A percentile compares a stretch with the other conserved stretches of the same genome.
Conservation (phyloP, 106 monocot genomes). For the Phalaenopsis aphrodite region DNA sequence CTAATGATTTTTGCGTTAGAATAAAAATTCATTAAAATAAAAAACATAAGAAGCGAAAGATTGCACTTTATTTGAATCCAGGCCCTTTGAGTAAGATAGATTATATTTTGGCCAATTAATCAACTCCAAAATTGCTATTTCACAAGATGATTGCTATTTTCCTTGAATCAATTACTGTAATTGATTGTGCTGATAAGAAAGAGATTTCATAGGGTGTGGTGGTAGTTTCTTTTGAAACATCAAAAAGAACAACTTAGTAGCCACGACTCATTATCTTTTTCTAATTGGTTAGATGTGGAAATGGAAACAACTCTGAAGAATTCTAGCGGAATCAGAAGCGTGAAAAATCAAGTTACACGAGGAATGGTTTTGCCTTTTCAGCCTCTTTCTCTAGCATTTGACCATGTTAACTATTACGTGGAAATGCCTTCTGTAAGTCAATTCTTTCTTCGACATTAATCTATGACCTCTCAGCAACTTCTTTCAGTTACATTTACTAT, state of each 20-base stretch:
- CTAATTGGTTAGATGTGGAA: slow-evolving; percentile 4
- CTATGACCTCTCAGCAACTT: background rate
- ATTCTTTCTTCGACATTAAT: background rate
- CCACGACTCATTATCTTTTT: background rate
- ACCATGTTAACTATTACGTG: slow-evolving; percentile 77
- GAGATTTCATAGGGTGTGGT: background rate
- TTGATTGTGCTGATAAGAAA: background rate
- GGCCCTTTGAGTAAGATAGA: background rate
- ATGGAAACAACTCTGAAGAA: slow-evolving; percentile 3
- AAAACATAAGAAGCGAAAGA: background rate
- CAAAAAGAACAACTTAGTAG: background rate
- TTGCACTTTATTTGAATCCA: background rate
- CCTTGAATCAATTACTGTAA: background rate
- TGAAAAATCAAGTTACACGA: slow-evolving; percentile 6
- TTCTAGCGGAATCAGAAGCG: slow-evolving; percentile 1
- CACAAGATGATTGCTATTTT: background rate
- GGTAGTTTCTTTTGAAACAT: background rate
- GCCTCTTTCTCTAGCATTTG: slow-evolving; percentile 74
- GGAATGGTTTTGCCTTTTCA: slow-evolving; percentile 82
- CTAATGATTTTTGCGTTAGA: background rate
- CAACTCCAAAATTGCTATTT: background rate
- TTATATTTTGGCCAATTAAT: background rate
- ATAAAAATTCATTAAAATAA: background rate
- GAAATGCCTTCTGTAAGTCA: slow-evolving; percentile 82
- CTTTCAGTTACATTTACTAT: background rate